Evolutionary conservation across 2,329 filamentous ascomycete species (phyloP).

Genomic region (Cucurbitaria berberidis): DNA sequence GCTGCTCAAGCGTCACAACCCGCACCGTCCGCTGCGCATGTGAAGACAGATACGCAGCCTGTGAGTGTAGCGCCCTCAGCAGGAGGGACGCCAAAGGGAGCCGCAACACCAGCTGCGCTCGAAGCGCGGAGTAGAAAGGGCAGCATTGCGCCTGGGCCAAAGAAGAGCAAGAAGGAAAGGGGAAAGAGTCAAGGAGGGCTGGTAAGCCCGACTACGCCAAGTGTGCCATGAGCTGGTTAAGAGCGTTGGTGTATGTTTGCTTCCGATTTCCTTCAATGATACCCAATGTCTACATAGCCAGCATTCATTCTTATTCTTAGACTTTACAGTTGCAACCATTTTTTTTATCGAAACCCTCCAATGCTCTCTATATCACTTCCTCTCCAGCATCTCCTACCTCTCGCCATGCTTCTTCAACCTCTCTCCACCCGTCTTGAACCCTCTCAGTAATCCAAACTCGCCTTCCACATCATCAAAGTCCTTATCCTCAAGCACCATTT

Average conservation of each 20-base stretch:
- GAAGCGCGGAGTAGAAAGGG: slow-evolving; percentile 32
- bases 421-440: slow-evolving; percentile 42
- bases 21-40: slow-evolving; percentile 14
- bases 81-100: slow-evolving; percentile 37
- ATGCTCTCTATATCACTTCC: no score
- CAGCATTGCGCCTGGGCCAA: slow-evolving; percentile 34
- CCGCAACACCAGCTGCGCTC: slow-evolving; percentile 19
- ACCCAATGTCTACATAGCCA: not conserved
- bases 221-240: slow-evolving; percentile 8
- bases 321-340: not conserved
- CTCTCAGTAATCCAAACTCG: slow-evolving; percentile 31
- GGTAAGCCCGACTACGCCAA: slow-evolving; percentile 43
- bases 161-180: slow-evolving; percentile 41
- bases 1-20: slow-evolving; percentile 21
- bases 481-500: slow-evolving; percentile 47
- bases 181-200: slow-evolving; percentile 46
- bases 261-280: slow-evolving; percentile 2
- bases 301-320: not conserved
- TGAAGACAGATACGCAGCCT: slow-evolving; percentile 27
- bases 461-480: slow-evolving; percentile 41
- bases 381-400: not conserved
- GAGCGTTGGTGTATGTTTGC: not conserved
- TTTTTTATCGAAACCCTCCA: no score
- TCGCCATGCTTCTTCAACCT: slow-evolving; percentile 21
- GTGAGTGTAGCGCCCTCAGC: slow-evolving; percentile 36